Evolutionary conservation across 2,329 filamentous ascomycete species (phyloP).

Genomic region (Volutella citrinella): DNA sequence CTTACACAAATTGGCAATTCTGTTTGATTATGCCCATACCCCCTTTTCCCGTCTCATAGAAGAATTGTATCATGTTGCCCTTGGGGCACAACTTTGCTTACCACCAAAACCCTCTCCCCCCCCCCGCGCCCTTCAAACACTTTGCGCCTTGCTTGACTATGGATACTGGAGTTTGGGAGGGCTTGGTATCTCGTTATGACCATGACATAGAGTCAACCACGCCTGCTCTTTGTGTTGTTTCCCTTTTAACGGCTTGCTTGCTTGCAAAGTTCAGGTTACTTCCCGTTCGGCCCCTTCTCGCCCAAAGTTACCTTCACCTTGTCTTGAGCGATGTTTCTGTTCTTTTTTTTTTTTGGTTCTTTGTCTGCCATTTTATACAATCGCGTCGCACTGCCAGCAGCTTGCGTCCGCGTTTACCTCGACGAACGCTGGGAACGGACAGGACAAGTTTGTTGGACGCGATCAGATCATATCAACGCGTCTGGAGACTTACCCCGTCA

Average conservation of each 20-base stretch:
- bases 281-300: no score
- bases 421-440: no score
- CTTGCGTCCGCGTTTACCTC: no score
- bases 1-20: slow-evolving; percentile 13
- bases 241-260: slow-evolving; percentile 1
- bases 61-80: slow-evolving; percentile 13
- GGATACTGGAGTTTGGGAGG: slow-evolving; percentile 19
- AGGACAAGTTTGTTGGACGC: no score
- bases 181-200: slow-evolving; percentile 20
- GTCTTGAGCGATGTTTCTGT: no score
- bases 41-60: slow-evolving; percentile 13
- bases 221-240: slow-evolving; percentile 13
- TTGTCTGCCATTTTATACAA: no score
- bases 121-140: slow-evolving; percentile 7
- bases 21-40: slow-evolving; percentile 17
- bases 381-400: no score
- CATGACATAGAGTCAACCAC: slow-evolving; percentile 24
- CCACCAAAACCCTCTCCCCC: no score
- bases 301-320: background rate
- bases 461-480: no score
- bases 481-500: no score
- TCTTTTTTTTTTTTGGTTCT: no score
- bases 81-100: slow-evolving; percentile 3
- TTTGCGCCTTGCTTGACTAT: slow-evolving; percentile 17
- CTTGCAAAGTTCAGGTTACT: no score